Evolutionary conservation across 257 asterid genomes (phyloP), one percentile per base, ranked within the genome.

Genomic region (Primulina huaijiensis): DNA sequence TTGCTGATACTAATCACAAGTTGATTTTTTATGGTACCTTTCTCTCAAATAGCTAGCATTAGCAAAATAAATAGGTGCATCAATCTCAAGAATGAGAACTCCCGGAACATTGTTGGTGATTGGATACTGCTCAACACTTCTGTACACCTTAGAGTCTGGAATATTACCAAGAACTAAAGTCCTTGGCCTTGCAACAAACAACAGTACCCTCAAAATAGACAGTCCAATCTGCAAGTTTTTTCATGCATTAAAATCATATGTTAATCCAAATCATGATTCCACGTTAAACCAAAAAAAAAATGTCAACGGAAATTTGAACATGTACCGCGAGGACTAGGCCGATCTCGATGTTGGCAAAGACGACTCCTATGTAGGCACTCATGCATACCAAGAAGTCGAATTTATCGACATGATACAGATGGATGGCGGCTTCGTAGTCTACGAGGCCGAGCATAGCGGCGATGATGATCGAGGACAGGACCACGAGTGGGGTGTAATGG

Each of bases 371-470:
- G 14, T 85, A 94, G 0, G 99, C 97, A 63, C 88, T 75, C 65
- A 94, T 79, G 87, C 97, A 94, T 0, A 94, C 97, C 7, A 86
- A 34, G 70, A 94, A 94, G 66, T 94, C 99, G 69, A 91, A 94
- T 70, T 94, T 94, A 76, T 94, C 97, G 1, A 94, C 82, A 5
- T 81, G 83, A 90, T 95, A 94, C 0, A 94, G 89, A 70, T 94
- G 99, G 69, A 89, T 84, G 0, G 99, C 97, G 0, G 93, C 97
- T 21, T 88, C 88, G 60, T 91, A 91, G 86, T 94, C 96, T 8
- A 94, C 84, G 53, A 94, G 92, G 61, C 99, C 97, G 11, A 94
- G 92, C 99, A 94, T 94, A 33, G 99, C 99, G 0, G 97, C 85
- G 0, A 91, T 68, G 7, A 94, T 94, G 8, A 94, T 94, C 3